Conservation (phyloP, 129 eudicot genomes). For the Tagetes patula region DNA sequence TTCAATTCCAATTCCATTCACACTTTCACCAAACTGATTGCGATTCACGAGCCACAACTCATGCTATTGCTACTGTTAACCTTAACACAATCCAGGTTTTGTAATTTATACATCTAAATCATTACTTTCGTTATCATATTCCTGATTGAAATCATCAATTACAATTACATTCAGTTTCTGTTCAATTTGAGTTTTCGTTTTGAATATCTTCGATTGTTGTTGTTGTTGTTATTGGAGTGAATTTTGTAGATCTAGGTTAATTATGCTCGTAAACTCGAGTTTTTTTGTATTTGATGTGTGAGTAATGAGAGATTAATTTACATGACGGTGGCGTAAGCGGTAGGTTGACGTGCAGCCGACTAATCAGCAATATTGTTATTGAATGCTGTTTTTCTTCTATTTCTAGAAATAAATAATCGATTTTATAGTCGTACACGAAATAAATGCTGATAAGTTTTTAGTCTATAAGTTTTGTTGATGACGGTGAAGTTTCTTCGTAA, state of each 20-base stretch:
- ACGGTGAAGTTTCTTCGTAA: slow-evolving; percentile 35
- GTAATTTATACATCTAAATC: slow-evolving; percentile 8
- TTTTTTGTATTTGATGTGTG: not conserved
- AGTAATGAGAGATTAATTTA: not conserved
- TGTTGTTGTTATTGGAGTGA: slow-evolving; percentile 5
- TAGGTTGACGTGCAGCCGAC: slow-evolving; percentile 27
- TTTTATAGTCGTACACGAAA: slow-evolving; percentile 24
- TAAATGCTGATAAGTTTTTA: slow-evolving; percentile 15
- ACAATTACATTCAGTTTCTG: not conserved
- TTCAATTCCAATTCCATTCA: slow-evolving; percentile 15
- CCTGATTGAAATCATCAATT: not conserved
- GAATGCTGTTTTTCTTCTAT: not conserved
- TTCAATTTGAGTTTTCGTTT: slow-evolving; percentile 1
- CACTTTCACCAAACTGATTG: slow-evolving; percentile 5
- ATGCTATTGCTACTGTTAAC: not conserved
- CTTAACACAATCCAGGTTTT: slow-evolving; percentile 24
- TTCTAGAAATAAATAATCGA: slow-evolving; percentile 12
- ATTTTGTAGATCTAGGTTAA: slow-evolving; percentile 25
- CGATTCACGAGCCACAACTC: not conserved
- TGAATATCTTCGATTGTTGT: not conserved
- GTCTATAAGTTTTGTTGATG: not conserved
- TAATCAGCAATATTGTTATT: slow-evolving; percentile 3
- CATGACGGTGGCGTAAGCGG: slow-evolving; percentile 21
- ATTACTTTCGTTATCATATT: not conserved
- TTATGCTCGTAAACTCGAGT: not conserved